Evolutionary conservation across 78 protist species (phyloP).

Genomic region (Thecamonas trahens): DNA sequence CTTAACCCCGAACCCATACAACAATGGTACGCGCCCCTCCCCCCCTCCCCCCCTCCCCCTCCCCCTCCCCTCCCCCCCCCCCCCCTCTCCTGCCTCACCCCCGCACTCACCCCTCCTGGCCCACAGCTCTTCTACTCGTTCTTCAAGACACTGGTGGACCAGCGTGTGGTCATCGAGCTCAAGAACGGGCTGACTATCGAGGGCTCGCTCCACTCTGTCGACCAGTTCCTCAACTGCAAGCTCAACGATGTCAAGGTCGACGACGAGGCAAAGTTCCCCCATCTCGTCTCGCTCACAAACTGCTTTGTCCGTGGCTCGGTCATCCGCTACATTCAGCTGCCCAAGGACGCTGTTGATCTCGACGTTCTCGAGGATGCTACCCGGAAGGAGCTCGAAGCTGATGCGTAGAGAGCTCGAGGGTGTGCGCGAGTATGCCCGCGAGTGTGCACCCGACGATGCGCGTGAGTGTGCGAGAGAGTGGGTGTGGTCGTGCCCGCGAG

Average conservation of each 20-base stretch:
- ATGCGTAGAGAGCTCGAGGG: too few relatives aligned
- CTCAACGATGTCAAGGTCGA: constrained; percentile 61
- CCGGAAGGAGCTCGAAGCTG: constrained; percentile 12
- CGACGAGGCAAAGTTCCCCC: constrained; percentile 51
- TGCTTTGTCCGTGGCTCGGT: constrained; percentile 94
- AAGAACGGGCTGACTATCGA: constrained; percentile 62
- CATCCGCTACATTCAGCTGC: constrained; percentile 84
- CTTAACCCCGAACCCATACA: too few relatives aligned
- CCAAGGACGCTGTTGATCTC: constrained; percentile 76
- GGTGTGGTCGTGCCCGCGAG: too few relatives aligned
- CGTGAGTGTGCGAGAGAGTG: too few relatives aligned
- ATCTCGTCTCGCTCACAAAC: constrained; percentile 68
- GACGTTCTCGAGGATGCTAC: constrained; percentile 88
- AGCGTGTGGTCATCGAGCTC: constrained; percentile 79
- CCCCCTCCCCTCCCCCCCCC: too few relatives aligned
- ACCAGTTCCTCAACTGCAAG: constrained; percentile 88
- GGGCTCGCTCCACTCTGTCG: constrained; percentile 87
- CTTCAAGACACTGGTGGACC: constrained; percentile 84
- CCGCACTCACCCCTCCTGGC: too few relatives aligned
- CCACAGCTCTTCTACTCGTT: constrained; percentile 82
- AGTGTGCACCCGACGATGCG: too few relatives aligned
- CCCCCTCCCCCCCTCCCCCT: too few relatives aligned
- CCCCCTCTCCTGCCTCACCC: too few relatives aligned
- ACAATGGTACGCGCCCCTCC: too few relatives aligned
- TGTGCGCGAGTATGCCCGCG: too few relatives aligned